Conservation (phyloP, 2,329 filamentous ascomycete species). For the Neocatenulostroma microsporum region DNA sequence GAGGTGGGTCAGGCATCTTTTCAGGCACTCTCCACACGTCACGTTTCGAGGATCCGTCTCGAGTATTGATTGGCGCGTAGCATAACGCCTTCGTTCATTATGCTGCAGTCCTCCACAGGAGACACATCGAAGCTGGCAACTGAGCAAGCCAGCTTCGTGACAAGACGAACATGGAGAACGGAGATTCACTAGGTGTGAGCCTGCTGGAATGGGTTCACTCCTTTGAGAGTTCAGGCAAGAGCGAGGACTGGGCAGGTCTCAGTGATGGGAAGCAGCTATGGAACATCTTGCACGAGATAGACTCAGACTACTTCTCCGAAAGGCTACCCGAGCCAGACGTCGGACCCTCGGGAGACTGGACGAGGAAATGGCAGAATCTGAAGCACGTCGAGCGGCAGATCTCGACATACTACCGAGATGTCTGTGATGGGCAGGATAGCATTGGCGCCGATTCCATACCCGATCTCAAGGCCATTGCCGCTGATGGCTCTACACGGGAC, state of each 20-base stretch:
- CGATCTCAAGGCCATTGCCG: constrained; percentile 43
- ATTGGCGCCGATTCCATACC: constrained; percentile 30
- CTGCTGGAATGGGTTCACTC: constrained; percentile 36
- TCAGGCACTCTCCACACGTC: too few relatives aligned
- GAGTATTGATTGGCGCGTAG: too few relatives aligned
- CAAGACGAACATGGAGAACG: constrained; percentile 17
- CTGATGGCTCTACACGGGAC: constrained; percentile 33
- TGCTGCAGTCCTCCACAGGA: too few relatives aligned
- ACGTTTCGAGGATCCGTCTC: too few relatives aligned
- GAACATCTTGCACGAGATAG: constrained; percentile 42
- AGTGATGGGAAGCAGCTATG: constrained; percentile 42
- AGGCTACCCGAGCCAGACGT: constrained; percentile 40
- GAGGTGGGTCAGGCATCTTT: too few relatives aligned
- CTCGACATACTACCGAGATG: constrained; percentile 43
- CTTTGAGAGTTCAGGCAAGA: constrained; percentile 33
- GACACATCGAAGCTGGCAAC: too few relatives aligned
- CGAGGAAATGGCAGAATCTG: constrained; percentile 46
- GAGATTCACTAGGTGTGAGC: constrained; percentile 22
- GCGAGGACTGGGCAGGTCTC: constrained; percentile 36
- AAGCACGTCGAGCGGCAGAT: constrained; percentile 44
- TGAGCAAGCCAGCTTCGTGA: too few relatives aligned
- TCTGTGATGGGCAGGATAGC: constrained; percentile 32
- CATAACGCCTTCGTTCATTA: too few relatives aligned
- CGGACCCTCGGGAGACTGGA: constrained; percentile 41
- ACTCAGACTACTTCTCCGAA: constrained; percentile 42